phyloP scores from a whole-genome alignment of 768 basidiomycete species.

The Cystofilobasidium ferigula region DNA sequence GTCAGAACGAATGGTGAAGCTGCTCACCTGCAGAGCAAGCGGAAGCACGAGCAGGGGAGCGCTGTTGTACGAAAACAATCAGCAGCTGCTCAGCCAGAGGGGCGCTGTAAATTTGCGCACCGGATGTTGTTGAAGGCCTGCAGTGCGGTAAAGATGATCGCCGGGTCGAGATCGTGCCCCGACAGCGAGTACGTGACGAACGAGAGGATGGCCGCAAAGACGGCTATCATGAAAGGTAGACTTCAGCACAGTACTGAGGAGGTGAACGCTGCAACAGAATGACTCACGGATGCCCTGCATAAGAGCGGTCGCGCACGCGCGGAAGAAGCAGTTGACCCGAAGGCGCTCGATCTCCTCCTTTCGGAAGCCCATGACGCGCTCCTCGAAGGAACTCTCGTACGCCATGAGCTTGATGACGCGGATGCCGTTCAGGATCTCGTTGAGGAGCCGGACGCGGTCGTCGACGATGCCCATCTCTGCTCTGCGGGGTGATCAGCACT shows the following conservation, averaged over 20 bases:
- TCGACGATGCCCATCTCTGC: slow-evolving; percentile 51
- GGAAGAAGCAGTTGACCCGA: slow-evolving; percentile 29
- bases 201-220: slow-evolving; percentile 25
- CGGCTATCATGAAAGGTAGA: slow-evolving; percentile 27
- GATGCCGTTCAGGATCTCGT: slow-evolving; percentile 57
- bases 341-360: slow-evolving; percentile 31
- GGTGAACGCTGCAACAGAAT: not conserved
- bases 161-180: slow-evolving; percentile 48
- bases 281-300: not conserved
- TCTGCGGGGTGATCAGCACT: not conserved
- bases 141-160: slow-evolving; percentile 50
- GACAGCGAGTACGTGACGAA: slow-evolving; percentile 55
- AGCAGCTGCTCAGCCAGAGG: slow-evolving; percentile 42
- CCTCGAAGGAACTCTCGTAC: slow-evolving; percentile 43
- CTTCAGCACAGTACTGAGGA: not conserved
- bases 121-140: slow-evolving; percentile 48
- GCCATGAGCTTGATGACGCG: slow-evolving; percentile 50
- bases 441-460: slow-evolving; percentile 52
- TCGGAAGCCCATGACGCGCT: slow-evolving; percentile 29
- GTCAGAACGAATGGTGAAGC: no score
- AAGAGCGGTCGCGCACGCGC: not conserved
- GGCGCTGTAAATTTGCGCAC: no score
- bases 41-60: slow-evolving; percentile 51
- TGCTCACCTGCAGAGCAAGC: slow-evolving; percentile 46
- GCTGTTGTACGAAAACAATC: no score